Base-by-base conservation (phyloP, 306 rosid species). In the Sechiopsis laciniata region DNA sequence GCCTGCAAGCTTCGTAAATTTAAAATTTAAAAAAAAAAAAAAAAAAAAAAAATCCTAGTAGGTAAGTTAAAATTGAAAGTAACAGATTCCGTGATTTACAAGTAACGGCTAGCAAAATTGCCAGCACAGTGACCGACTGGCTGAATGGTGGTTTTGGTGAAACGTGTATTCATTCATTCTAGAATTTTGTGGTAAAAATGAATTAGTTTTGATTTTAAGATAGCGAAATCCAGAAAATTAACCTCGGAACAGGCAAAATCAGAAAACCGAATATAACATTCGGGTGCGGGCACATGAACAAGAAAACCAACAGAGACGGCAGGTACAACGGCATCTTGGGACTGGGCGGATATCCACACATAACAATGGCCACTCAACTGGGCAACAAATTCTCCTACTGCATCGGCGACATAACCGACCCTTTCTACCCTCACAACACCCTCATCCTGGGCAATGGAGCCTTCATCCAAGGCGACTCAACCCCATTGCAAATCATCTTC, bases 311-410 rank as follows among this genome's bases (percentile, higher is more conserved):
- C 45, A 3, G 3, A 0, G 68, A 73, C 37, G 65, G 13, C 20
- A 40, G 37, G 7, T 73, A 55, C 66, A 55, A 21, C 29, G 76
- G 76, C 16, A 13, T 73, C 13, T 73, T 73, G 6, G 76, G 76
- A 4, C 54, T 73, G 0, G 76, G 76, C 2, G 73, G 20, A 3
- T 56, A 73, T 22, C 76, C 65, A 3, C 0, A 56, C 8, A 12
- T 45, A 45, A 55, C 76, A 4, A 73, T 73, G 37, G 76, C 65
- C 37, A 45, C 65, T 40, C 76, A 58, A 14, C 9, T 73, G 4
- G 67, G 76, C 21, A 42, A 55, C 76, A 73, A 56, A 58, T 73
- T 73, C 9, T 73, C 76, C 8, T 73, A 73, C 21, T 73, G 76
- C 76, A 73, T 73, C 2, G 76, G 76, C 63, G 53, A 73, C 51